phyloP scores from a whole-genome alignment of 129 eudicot species.

The Pulicaria dysenterica region DNA sequence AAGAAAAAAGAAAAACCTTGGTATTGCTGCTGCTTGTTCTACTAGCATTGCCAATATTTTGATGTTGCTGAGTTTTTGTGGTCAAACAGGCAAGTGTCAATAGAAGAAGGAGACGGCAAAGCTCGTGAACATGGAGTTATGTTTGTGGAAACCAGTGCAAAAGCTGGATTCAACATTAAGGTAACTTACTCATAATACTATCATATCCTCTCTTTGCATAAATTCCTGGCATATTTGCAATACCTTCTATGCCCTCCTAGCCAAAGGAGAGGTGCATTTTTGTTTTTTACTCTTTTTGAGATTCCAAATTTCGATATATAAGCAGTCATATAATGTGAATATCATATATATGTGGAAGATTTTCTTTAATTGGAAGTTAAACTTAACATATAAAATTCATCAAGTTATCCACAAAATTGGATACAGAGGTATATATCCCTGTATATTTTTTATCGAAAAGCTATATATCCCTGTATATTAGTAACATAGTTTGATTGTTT shows the following conservation, averaged over 20 bases:
- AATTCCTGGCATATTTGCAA: not conserved
- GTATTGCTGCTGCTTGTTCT: too few relatives aligned
- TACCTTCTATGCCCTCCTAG: too few relatives aligned
- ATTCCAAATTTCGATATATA: not conserved
- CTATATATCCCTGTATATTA: too few relatives aligned
- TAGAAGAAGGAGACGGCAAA: constrained; percentile 71
- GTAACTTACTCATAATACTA: constrained; percentile 30
- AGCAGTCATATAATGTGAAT: not conserved
- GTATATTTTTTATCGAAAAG: too few relatives aligned
- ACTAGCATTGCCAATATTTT: not conserved
- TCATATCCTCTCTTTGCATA: not conserved
- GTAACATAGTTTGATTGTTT: too few relatives aligned
- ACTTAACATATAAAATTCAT: too few relatives aligned
- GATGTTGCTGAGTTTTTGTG: constrained; percentile 19
- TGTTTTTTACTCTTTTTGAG: not conserved
- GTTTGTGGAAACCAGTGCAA: constrained; percentile 86
- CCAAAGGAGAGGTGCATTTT: too few relatives aligned
- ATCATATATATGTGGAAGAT: not conserved
- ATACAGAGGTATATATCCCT: too few relatives aligned
- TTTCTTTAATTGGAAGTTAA: too few relatives aligned
- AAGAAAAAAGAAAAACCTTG: too few relatives aligned
- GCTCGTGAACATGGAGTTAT: constrained; percentile 72
- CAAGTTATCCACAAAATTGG: too few relatives aligned
- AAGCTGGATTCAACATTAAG: constrained; percentile 87
- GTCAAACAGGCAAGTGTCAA: constrained; percentile 74